phyloP scores from a whole-genome alignment of 352 stramenopile genomes.

The Phytophthora sp. region DNA sequence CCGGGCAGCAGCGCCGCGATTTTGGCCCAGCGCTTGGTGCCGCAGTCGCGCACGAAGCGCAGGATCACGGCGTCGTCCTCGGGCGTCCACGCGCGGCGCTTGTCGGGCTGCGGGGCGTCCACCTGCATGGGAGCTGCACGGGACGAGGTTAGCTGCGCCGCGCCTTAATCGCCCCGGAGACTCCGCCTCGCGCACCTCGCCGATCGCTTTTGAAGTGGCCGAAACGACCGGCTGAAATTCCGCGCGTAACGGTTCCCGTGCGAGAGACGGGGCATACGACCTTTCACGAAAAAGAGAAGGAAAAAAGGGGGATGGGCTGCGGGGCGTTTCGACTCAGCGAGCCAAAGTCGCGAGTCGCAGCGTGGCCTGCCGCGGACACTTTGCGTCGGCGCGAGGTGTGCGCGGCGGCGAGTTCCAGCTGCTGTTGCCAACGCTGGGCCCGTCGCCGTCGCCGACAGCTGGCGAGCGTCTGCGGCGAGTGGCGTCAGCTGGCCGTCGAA shows the following conservation, averaged over 20 bases:
- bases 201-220: slow-evolving; percentile 27
- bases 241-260: slow-evolving; percentile 15
- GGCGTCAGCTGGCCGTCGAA: slow-evolving; percentile 19
- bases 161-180: no score
- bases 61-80: slow-evolving; percentile 76
- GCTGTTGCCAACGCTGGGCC: slow-evolving; percentile 17
- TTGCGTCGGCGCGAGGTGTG: not conserved
- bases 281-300: slow-evolving; percentile 17
- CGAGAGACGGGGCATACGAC: slow-evolving; percentile 20
- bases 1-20: slow-evolving; percentile 94
- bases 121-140: no score
- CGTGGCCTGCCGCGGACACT: not conserved
- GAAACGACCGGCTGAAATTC: slow-evolving; percentile 13
- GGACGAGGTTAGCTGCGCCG: no score
- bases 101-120: slow-evolving; percentile 33
- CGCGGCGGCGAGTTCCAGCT: slow-evolving; percentile 2
- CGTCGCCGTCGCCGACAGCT: slow-evolving; percentile 10
- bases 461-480: not conserved
- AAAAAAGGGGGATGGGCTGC: slow-evolving; percentile 13
- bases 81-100: slow-evolving; percentile 64
- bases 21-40: slow-evolving; percentile 91
- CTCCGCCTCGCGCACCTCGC: no score
- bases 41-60: slow-evolving; percentile 71
- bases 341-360: not conserved
- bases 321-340: slow-evolving; percentile 3